Base-by-base conservation (phyloP, 2,329 filamentous ascomycete species). In the Ceratocystis cubensis region DNA sequence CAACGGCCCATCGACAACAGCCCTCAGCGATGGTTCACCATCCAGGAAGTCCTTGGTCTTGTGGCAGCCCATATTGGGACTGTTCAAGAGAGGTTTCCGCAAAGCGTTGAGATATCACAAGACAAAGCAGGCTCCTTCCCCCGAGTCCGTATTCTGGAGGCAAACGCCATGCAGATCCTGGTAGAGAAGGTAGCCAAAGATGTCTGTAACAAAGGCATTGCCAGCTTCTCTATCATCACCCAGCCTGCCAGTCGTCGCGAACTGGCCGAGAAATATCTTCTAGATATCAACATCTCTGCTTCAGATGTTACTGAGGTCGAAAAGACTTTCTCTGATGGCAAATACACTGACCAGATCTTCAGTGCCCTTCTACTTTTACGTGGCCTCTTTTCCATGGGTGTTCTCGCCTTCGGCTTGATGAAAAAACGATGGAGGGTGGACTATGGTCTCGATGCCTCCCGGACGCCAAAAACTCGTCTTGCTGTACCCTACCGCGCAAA, bases 371-470 rank as follows among this genome's bases (percentile, higher is more conserved):
- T 84, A 0, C 73, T 84, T 1, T 70, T 86, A 0, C 75, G 82
- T 28, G 80, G 86, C 0, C 75, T 89, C 0, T 72, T 89, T 7
- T 81, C 82, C 0, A 73, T 76, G 0, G 80, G 83, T 0, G 75
- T 88, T 0, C 70, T 89, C 0, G 70, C 70, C 0, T 86, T 85
- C 67, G 76, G 75, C 0, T 74, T 88, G 0, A 73, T 74, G 0
- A 73, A 80, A 15, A 88, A 88, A 70, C 75, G 85, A 1, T 89
- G 83, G 82, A 74, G 81, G 2, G 85, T 89, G 0, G 80, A 88
- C 65, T 89, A 85, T 67, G 86, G 87, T 0, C 75, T 82, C 0
- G 79, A 84, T 70, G 68, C 70, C 0, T 70, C 68, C 0, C 73
- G 82, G 1, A 69, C 70, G 0, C 79, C 78, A 0, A 61, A 67